A percentile compares a stretch with the other conserved stretches of the same genome.
Evolutionary conservation across 2,329 filamentous ascomycete species (phyloP).

Genomic region (Microdochium nivale): DNA sequence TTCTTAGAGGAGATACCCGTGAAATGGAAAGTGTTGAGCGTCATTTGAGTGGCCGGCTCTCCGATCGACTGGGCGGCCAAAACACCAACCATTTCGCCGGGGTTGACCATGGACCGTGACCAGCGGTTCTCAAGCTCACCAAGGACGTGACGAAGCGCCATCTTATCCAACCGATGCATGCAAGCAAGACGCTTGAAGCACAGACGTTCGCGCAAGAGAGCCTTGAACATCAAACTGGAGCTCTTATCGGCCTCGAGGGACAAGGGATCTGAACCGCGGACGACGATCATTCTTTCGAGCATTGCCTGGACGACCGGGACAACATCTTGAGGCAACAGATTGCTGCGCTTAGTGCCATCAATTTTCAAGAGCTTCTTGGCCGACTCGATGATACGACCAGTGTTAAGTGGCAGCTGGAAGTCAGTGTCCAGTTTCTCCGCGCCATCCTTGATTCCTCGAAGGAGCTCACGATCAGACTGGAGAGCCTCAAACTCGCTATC

Average conservation of each 20-base stretch:
- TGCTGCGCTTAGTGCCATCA: slow-evolving; percentile 75
- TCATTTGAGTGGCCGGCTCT: slow-evolving; percentile 99
- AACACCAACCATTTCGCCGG: slow-evolving; percentile 98
- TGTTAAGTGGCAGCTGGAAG: slow-evolving; percentile 89
- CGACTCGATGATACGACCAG: slow-evolving; percentile 82
- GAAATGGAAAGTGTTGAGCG: slow-evolving; percentile 98
- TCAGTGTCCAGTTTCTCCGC: slow-evolving; percentile 67
- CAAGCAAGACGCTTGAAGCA: slow-evolving; percentile 90
- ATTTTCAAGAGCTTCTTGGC: slow-evolving; percentile 88
- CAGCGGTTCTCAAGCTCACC: slow-evolving; percentile 88
- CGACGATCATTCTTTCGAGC: slow-evolving; percentile 70
- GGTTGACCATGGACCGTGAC: slow-evolving; percentile 74
- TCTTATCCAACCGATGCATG: slow-evolving; percentile 75
- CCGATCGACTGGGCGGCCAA: slow-evolving; percentile 96
- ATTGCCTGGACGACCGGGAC: slow-evolving; percentile 70
- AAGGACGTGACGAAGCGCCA: slow-evolving; percentile 86
- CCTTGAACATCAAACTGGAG: slow-evolving; percentile 87
- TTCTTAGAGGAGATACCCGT: slow-evolving; percentile 99
- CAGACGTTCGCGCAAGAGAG: slow-evolving; percentile 77
- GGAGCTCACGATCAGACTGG: slow-evolving; percentile 60
- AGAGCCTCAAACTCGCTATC: slow-evolving; percentile 84
- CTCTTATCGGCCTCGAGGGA: slow-evolving; percentile 82
- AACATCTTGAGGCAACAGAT: slow-evolving; percentile 80
- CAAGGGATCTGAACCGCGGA: slow-evolving; percentile 75
- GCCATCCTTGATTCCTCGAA: slow-evolving; percentile 59